Base-by-base conservation (phyloP, 306 rosid genomes). In the Mimosa pudica region DNA sequence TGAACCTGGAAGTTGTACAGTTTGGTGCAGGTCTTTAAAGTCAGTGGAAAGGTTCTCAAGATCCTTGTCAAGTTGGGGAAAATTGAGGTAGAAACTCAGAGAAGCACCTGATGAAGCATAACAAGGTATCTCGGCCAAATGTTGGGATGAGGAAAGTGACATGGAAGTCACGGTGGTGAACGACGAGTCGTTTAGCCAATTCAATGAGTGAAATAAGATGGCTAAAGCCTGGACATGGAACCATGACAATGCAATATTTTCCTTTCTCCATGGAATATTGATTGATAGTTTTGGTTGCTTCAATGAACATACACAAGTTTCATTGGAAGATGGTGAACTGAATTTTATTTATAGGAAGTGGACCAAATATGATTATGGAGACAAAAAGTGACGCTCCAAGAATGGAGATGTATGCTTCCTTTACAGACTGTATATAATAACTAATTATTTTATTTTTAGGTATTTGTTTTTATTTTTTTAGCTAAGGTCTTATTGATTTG, bases 161-260 rank as follows among this genome's bases (percentile, higher is more conserved):
- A 0, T 58, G 78, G 49, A 82, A 76, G 0, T 76, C 24, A 57
- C 18, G 51, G 62, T 45, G 35, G 0, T 52, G 76, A 3, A 18
- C 49, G 35, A 70, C 49, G 0, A 84, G 42, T 63, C 24, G 20
- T 57, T 80, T 82, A 8, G 84, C 79, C 13, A 85, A 65, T 51
- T 79, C 86, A 3, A 71, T 76, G 2, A 54, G 52, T 20, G 88
- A 84, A 5, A 82, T 79, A 17, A 82, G 63, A 61, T 79, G 80
- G 65, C 86, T 65, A 2, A 85, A 8, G 1, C 84, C 86, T 4
- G 81, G 79, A 10, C 65, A 62, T 0, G 88, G 84, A 75, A 81
- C 73, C 82, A 79, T 61, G 33, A 79, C 86, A 2, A 82, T 81
- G 79, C 65, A 63, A 20, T 42, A 11, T 0, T n/a, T 78, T 38